Evolutionary conservation across 2,329 filamentous ascomycete genomes (phyloP).

Genomic region (Epichloe hybrida): DNA sequence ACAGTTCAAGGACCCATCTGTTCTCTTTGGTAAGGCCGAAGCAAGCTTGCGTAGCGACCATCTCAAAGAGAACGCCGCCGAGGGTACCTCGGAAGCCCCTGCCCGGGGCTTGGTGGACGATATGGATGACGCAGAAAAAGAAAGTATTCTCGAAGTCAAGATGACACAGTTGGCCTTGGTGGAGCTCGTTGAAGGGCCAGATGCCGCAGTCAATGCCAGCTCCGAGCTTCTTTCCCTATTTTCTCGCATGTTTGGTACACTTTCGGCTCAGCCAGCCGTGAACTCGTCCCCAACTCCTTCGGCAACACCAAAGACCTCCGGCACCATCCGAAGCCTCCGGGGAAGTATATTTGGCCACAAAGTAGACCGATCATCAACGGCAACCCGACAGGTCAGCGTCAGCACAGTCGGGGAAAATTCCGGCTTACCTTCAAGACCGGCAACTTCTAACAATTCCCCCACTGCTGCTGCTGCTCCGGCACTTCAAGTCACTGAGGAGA

Average conservation of each 20-base stretch:
- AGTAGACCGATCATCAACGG: slow-evolving; percentile 30
- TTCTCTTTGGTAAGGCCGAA: slow-evolving; percentile 53
- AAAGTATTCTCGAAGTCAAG: slow-evolving; percentile 81
- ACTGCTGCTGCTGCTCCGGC: slow-evolving; percentile 39
- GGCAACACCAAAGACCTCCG: slow-evolving; percentile 54
- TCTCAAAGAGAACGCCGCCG: slow-evolving; percentile 40
- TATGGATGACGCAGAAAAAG: slow-evolving; percentile 80
- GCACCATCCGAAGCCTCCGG: slow-evolving; percentile 54
- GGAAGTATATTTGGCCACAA: slow-evolving; percentile 66
- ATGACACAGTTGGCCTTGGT: slow-evolving; percentile 84
- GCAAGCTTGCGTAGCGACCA: slow-evolving; percentile 51
- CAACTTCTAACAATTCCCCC: slow-evolving; percentile 30
- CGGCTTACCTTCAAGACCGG: slow-evolving; percentile 14
- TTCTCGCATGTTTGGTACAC: slow-evolving; percentile 57
- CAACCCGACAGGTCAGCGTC: slow-evolving; percentile 27
- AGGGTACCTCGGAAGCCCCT: slow-evolving; percentile 11
- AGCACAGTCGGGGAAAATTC: slow-evolving; percentile 24
- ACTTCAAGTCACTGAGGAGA: slow-evolving; percentile 65
- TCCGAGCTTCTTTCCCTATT: slow-evolving; percentile 76
- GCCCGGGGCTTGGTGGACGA: slow-evolving; percentile 51
- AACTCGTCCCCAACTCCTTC: slow-evolving; percentile 27
- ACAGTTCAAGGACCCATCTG: slow-evolving; percentile 61
- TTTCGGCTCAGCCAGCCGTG: slow-evolving; percentile 32
- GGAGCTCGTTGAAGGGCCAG: slow-evolving; percentile 71
- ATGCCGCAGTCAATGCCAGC: slow-evolving; percentile 76